Evolutionary conservation across 2,329 filamentous ascomycete genomes (phyloP).

Genomic region (Stachybotrys elegans): DNA sequence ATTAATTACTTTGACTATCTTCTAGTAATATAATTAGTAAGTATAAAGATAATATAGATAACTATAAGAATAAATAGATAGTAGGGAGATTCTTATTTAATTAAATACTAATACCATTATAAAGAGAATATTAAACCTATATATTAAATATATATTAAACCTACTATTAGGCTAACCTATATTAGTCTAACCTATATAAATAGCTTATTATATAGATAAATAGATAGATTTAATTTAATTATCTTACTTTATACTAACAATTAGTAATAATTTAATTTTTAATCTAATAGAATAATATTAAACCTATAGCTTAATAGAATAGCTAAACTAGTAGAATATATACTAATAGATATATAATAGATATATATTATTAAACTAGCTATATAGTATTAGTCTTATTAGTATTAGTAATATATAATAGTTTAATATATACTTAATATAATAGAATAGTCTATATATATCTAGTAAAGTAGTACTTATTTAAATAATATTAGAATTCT

Average conservation of each 20-base stretch:
- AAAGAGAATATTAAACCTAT: too few species aligned
- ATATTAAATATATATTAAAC: constrained; percentile 1
- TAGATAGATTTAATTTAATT: constrained; percentile 1
- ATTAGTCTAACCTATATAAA: background rate
- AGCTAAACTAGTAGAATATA: background rate
- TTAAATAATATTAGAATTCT: background rate
- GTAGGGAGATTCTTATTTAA: background rate
- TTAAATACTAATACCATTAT: background rate
- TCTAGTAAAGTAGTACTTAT: background rate
- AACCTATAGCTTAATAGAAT: background rate
- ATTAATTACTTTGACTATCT: background rate
- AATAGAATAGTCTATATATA: background rate
- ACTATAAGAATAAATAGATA: background rate
- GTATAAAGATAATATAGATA: background rate
- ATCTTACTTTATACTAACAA: constrained; percentile 1
- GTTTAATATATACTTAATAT: background rate
- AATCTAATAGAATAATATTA: background rate
- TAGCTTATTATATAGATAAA: background rate
- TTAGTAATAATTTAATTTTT: background rate
- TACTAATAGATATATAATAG: constrained; percentile 2
- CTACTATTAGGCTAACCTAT: background rate
- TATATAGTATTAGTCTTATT: background rate
- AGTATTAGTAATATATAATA: background rate
- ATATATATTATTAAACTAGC: constrained; percentile 3
- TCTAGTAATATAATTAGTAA: background rate